phyloP scores from a whole-genome alignment of 768 basidiomycete genomes.

The Termitomyces sp. region DNA sequence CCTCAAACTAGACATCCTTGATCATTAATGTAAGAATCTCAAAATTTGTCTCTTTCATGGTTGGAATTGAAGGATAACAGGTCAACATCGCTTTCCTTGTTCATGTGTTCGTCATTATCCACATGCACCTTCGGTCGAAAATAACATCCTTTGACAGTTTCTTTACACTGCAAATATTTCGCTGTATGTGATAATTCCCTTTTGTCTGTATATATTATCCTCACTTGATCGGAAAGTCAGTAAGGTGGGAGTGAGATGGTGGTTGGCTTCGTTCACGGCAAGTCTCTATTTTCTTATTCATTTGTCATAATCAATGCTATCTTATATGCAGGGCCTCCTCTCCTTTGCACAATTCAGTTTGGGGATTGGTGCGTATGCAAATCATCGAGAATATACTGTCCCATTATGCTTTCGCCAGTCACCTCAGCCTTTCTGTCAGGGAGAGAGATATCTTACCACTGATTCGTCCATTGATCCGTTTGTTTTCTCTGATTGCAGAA shows the following conservation, averaged over 20 bases:
- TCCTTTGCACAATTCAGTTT: neutral
- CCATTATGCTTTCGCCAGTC: neutral
- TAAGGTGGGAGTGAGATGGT: neutral
- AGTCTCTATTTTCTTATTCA: no score
- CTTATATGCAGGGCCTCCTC: neutral
- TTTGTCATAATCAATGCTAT: neutral
- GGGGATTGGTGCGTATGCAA: neutral
- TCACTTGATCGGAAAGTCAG: neutral
- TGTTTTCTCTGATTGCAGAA: neutral
- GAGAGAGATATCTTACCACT: neutral
- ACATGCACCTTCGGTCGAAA: neutral
- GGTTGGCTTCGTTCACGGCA: slow-evolving; percentile 1
- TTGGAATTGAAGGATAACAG: neutral
- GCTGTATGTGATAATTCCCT: neutral
- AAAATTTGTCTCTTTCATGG: neutral
- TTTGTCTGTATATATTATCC: neutral
- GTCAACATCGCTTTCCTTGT: neutral
- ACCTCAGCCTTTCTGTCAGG: neutral
- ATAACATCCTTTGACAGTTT: neutral
- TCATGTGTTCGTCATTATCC: neutral
- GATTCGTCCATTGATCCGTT: neutral
- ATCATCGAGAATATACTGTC: no score
- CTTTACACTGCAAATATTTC: slow-evolving; percentile 6
- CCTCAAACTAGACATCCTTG: neutral
- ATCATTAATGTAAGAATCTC: neutral